Evolutionary conservation across 2,329 filamentous ascomycete species (phyloP).

Genomic region (Pestalotiopsis sp.): DNA sequence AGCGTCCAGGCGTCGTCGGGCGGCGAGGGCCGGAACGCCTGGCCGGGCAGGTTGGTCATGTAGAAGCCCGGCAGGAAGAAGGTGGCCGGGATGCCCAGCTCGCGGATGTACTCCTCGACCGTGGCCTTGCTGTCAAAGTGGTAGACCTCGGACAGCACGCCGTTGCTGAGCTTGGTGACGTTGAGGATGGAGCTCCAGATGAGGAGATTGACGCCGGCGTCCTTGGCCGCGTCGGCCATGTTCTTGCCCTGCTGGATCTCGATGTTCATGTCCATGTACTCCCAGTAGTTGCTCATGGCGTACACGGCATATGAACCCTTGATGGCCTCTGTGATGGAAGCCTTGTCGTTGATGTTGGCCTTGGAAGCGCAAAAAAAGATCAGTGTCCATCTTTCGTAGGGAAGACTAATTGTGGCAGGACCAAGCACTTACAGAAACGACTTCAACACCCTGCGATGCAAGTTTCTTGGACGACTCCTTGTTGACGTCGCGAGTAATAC

Average conservation of each 20-base stretch:
- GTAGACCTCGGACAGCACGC: slow-evolving; percentile 42
- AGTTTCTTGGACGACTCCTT: slow-evolving; percentile 48
- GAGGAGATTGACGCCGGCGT: slow-evolving; percentile 43
- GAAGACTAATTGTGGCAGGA: no score
- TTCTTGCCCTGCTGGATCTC: slow-evolving; percentile 49
- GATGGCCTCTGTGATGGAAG: slow-evolving; percentile 46
- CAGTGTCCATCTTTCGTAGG: neutral
- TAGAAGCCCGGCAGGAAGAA: slow-evolving; percentile 54
- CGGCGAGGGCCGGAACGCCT: slow-evolving; percentile 27
- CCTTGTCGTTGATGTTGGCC: slow-evolving; percentile 52
- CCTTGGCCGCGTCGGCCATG: slow-evolving; percentile 48
- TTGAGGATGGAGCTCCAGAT: slow-evolving; percentile 46
- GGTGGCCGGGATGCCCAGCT: slow-evolving; percentile 44
- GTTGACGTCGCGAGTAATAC: slow-evolving; percentile 52
- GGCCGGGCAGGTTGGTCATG: slow-evolving; percentile 50
- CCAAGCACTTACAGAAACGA: slow-evolving; percentile 42
- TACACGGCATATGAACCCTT: slow-evolving; percentile 51
- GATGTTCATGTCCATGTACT: slow-evolving; percentile 40
- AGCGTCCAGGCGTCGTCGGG: slow-evolving; percentile 33
- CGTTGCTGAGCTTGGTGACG: slow-evolving; percentile 37
- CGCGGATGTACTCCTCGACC: slow-evolving; percentile 13
- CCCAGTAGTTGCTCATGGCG: slow-evolving; percentile 56
- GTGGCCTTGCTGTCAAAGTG: slow-evolving; percentile 30
- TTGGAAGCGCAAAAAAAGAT: slow-evolving; percentile 16
- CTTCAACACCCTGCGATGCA: slow-evolving; percentile 47